Evolutionary conservation across 768 basidiomycete genomes (phyloP).

Genomic region (Trametes maxima): DNA sequence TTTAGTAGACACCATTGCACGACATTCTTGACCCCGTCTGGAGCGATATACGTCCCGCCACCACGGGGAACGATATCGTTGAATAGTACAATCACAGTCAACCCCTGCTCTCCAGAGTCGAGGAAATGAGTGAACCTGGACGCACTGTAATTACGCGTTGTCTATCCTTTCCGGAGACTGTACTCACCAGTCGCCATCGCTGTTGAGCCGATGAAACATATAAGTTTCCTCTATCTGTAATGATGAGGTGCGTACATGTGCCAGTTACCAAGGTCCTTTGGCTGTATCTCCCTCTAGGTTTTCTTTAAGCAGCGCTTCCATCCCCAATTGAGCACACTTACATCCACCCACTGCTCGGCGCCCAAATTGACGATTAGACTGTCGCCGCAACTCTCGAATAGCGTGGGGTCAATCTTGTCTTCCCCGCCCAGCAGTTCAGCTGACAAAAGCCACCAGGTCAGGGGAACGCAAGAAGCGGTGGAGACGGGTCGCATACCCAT

Average conservation of each 20-base stretch:
- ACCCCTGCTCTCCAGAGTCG: slow-evolving; percentile 43
- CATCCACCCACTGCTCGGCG: slow-evolving; percentile 30
- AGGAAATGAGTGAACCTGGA: slow-evolving; percentile 38
- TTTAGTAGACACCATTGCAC: slow-evolving; percentile 21
- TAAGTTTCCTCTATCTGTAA: not conserved
- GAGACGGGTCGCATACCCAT: slow-evolving; percentile 15
- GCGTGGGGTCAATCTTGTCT: slow-evolving; percentile 36
- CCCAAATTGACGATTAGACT: slow-evolving; percentile 43
- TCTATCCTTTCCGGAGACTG: too few relatives aligned
- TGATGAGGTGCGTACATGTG: slow-evolving; percentile 28
- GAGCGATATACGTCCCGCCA: slow-evolving; percentile 41
- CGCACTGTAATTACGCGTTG: too few relatives aligned
- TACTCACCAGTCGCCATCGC: slow-evolving; percentile 34
- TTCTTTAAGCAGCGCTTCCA: not conserved
- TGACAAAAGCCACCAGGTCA: slow-evolving; percentile 18
- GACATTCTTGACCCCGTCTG: slow-evolving; percentile 36
- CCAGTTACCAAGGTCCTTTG: slow-evolving; percentile 40
- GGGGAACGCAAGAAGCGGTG: too few relatives aligned
- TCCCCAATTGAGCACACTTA: slow-evolving; percentile 1
- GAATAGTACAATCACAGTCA: slow-evolving; percentile 40
- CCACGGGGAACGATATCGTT: slow-evolving; percentile 37
- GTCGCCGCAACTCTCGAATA: slow-evolving; percentile 34
- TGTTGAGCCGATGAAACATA: not conserved
- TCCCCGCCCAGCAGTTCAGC: slow-evolving; percentile 41
- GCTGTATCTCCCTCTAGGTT: slow-evolving; percentile 26